Base-by-base conservation (phyloP, 768 basidiomycete genomes). In the Albatrellus ellisii region DNA sequence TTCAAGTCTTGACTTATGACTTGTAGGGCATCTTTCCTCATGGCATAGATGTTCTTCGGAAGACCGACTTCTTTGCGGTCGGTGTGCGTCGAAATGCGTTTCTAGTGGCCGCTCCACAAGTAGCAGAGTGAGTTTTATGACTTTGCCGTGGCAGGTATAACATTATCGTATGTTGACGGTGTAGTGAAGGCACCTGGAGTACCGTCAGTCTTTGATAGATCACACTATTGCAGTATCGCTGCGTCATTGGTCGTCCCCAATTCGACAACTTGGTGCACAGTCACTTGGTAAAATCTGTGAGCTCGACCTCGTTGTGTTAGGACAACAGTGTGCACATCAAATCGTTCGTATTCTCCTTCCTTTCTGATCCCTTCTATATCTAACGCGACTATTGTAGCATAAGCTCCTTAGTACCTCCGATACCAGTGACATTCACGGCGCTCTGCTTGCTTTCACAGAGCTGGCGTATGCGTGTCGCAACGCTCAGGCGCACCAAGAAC, bases 51-150 rank as follows among this genome's bases (percentile, higher is more conserved):
- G 83, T 97, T 20, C 65, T 99, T 34, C 72, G 79, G 31, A 85
- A 87, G 57, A 87, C 86, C 0, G 95, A 99, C 62, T 98, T 97
- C 60, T 97, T 89, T 62, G 81, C 89, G 29, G 84, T 98, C 45
- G 86, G 90, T 52, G 67, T 88, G 20, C 66, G 88, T 40, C 70
- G 81, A 49, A 83, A 87, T 49, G 79, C 94, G 0, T 95, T 90
- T 56, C 61, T 87, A n/a, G 59, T 69, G 12, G 86, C 88, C 29
- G 89, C 90, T 42, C 80, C 84, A 34, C 77, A 84, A 53, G 86
- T 95, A 33, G 86, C 91, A 24, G 70, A 74, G 91, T 94, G 56
- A 55, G 86, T 70, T 10, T 36, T 20, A 17, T 35, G 26, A n/a
- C n/a, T n/a, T n/a, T 43, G 43, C 36, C 37, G 36, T 44, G 45